Conservation (phyloP, 2,329 filamentous ascomycete species). For the Zopfia rhizophila region DNA sequence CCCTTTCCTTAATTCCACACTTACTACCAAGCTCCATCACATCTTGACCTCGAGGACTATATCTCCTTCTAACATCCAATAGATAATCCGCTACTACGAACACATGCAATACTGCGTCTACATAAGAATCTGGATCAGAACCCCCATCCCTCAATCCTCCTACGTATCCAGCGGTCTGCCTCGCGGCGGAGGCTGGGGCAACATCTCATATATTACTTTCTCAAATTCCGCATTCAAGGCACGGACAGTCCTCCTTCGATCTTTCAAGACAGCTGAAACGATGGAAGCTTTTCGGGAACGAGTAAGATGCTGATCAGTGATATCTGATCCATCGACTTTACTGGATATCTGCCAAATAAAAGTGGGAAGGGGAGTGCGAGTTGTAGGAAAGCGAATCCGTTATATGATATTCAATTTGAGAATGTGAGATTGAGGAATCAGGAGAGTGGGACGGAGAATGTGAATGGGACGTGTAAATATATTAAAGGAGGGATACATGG, state of each 20-base stretch:
- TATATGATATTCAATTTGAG: constrained; percentile 61
- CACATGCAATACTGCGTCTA: constrained; percentile 63
- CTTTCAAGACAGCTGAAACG: constrained; percentile 61
- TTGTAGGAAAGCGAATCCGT: constrained; percentile 61
- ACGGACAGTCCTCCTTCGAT: constrained; percentile 58
- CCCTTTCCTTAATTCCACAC: not conserved
- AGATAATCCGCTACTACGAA: constrained; percentile 56
- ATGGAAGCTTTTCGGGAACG: constrained; percentile 60
- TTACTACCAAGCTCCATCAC: not conserved
- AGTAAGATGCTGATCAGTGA: constrained; percentile 63
- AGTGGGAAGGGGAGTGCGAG: constrained; percentile 55
- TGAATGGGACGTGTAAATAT: constrained; percentile 50
- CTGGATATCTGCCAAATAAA: constrained; percentile 55
- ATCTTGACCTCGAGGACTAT: not conserved
- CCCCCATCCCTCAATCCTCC: constrained; percentile 53
- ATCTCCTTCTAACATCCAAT: constrained; percentile 39
- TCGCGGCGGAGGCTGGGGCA: constrained; percentile 66
- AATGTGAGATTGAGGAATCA: constrained; percentile 50
- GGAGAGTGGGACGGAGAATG: constrained; percentile 45
- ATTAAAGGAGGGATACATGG: constrained; percentile 54
- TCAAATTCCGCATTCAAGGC: constrained; percentile 62
- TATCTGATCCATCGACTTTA: constrained; percentile 63
- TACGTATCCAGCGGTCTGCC: constrained; percentile 63
- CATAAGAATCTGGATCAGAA: constrained; percentile 68
- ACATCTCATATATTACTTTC: constrained; percentile 62